Evolutionary conservation across 192 early-diverging fungal genomes (phyloP).

Genomic region (Podochytrium sp.): DNA sequence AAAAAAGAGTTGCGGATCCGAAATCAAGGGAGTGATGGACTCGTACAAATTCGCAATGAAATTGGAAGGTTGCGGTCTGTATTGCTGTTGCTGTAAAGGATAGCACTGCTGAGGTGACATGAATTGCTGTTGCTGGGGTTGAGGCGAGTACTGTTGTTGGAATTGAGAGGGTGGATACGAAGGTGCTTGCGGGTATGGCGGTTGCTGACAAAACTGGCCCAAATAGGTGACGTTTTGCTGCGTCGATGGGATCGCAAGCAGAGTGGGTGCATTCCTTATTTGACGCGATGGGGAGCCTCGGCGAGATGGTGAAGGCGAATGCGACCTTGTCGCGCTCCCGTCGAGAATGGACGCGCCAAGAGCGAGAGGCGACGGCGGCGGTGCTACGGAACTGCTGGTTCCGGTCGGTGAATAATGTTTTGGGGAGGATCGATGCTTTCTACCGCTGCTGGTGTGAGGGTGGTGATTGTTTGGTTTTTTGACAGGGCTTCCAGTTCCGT

Average conservation of each 20-base stretch:
- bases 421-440: too few species aligned
- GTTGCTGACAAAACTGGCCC: background rate
- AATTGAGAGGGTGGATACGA: background rate
- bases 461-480: too few species aligned
- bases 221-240: background rate
- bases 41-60: background rate
- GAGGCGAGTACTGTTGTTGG: background rate
- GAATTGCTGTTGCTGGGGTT: background rate
- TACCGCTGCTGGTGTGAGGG: too few species aligned
- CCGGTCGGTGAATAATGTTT: too few species aligned
- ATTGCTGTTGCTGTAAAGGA: background rate
- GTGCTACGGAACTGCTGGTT: too few species aligned
- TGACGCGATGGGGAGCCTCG: background rate
- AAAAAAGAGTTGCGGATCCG: conserved; percentile 27
- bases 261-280: background rate
- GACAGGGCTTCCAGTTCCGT: too few species aligned
- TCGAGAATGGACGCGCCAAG: background rate
- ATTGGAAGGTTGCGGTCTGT: background rate
- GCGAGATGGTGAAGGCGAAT: background rate
- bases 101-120: background rate
- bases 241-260: conserved; percentile 10
- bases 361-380: background rate
- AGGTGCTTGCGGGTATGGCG: background rate
- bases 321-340: background rate
- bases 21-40: conserved; percentile 1